Conservation (phyloP, 2,329 filamentous ascomycete species). For the Zasmidium angulare region DNA sequence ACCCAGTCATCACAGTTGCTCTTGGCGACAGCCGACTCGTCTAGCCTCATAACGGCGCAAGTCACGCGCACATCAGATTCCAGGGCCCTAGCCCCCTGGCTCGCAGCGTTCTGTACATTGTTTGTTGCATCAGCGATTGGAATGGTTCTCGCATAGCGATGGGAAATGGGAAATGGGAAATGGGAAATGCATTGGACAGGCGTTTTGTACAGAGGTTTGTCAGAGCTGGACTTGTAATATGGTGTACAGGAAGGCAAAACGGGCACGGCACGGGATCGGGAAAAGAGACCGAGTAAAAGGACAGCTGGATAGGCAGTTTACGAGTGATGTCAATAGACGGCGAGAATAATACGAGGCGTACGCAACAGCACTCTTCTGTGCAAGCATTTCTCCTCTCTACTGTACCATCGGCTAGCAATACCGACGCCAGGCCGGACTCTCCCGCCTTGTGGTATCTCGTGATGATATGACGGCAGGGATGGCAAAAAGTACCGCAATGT, state of each 20-base stretch:
- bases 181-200: not conserved
- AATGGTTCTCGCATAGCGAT: constrained; percentile 11
- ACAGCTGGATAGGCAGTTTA: not conserved
- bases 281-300: not conserved
- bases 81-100: not conserved
- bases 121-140: constrained; percentile 18
- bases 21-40: constrained; percentile 17
- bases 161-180: too few relatives aligned
- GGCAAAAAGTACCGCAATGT: not conserved
- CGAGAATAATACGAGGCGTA: not conserved
- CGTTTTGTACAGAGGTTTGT: not conserved
- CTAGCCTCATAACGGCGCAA: constrained; percentile 17
- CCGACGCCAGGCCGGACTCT: not conserved
- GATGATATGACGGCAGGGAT: not conserved
- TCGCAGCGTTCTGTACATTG: constrained; percentile 13
- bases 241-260: constrained; percentile 2
- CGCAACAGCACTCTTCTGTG: not conserved
- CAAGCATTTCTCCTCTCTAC: not conserved
- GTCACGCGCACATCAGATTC: constrained; percentile 8
- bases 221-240: constrained; percentile 5
- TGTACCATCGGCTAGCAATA: not conserved
- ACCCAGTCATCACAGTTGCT: constrained; percentile 12
- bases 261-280: constrained; percentile 3
- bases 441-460: not conserved
- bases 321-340: not conserved